phyloP scores from a whole-genome alignment of 2,329 filamentous ascomycete genomes.

The Sordariomycetes sp. region DNA sequence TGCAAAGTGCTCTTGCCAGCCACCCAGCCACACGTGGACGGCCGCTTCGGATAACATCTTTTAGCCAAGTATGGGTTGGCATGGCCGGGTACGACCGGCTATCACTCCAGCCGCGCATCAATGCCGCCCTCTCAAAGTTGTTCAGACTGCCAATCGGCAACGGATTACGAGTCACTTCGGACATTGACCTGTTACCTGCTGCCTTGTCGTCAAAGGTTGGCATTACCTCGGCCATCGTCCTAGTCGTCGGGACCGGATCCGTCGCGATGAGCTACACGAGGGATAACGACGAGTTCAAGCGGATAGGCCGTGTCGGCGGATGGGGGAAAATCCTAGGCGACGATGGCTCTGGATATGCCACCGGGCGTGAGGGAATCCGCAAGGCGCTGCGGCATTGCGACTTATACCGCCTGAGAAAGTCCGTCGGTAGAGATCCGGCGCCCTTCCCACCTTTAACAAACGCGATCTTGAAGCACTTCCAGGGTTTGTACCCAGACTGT shows the following conservation, averaged over 20 bases:
- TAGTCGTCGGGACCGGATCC: conserved; percentile 28
- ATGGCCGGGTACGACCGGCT: conserved; percentile 24
- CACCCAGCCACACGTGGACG: conserved; percentile 7
- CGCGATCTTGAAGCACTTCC: conserved; percentile 9
- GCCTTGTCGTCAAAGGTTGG: conserved; percentile 8
- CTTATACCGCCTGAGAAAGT: conserved; percentile 6
- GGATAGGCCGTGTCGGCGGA: conserved; percentile 22
- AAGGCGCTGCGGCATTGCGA: conserved; percentile 17
- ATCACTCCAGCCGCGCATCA: conserved; percentile 13
- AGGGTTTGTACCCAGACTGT: conserved; percentile 5
- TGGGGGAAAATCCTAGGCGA: conserved; percentile 30
- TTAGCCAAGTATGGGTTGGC: conserved; percentile 22
- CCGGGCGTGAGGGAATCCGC: conserved; percentile 21
- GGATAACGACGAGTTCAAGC: conserved; percentile 9
- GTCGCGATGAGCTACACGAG: conserved; percentile 23
- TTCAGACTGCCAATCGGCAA: conserved; percentile 12
- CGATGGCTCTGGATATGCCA: conserved; percentile 25
- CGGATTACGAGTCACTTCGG: conserved; percentile 18
- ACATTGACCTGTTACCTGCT: conserved; percentile 23
- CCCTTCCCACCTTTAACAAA: conserved; percentile 5
- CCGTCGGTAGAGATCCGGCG: background rate
- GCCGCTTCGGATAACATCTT: conserved; percentile 4
- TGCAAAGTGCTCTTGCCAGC: conserved; percentile 12
- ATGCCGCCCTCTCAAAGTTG: conserved; percentile 12
- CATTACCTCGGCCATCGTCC: conserved; percentile 15